Base-by-base conservation (phyloP, 495 filamentous ascomycete genomes). In the Sabuloglossum arenarium region DNA sequence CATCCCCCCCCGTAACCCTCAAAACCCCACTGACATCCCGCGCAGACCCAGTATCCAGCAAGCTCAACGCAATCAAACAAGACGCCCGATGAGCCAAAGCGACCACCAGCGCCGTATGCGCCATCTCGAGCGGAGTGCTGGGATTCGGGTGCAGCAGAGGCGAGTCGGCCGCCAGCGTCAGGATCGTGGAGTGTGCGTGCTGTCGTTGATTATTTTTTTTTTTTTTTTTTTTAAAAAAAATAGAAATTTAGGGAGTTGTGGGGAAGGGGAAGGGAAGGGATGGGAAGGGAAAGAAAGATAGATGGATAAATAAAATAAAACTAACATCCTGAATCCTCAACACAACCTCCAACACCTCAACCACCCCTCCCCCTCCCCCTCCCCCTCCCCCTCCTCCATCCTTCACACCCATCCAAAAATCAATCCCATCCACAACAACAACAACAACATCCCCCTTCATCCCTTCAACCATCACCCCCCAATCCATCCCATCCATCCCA, bases 1-100 rank as follows among this genome's bases (percentile, higher is more conserved):
- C 34, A 39, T 16, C 34, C 49, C 62, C 74, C 53, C 71, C 73
- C 9, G 82, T 87, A 53, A 93, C 75, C 61, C 90, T 76, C 55
- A 95, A 59, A 34, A 95, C 85, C 9, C 91, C 90, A 70, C 85
- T 94, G 25, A 96, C 85, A 72, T 97, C 90, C 66, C 75, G 82
- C 53, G 90, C 91, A 16, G 79, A 75, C 0, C 90, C 90, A 0
- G 86, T 94, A 61, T 89, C 86, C 58, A 97, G 67, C 58, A 77
- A 73, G 47, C 87, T 73, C 28, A 89, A 67, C 59, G 85, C 79
- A 64, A 89, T 73, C 0, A 85, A 71, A 56, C 75, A 73, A 9
- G 72, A 63, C 10, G 91, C 86, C 62, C 79, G 71, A 67, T 95
- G 87, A n/a, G 82, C 84, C 61, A 85, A 60, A 2, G 73, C 75